Percentiles rank a stretch among this genome's conserved stretches.
Conservation (phyloP, 2,329 filamentous ascomycete species). For the Fusarium albidum region DNA sequence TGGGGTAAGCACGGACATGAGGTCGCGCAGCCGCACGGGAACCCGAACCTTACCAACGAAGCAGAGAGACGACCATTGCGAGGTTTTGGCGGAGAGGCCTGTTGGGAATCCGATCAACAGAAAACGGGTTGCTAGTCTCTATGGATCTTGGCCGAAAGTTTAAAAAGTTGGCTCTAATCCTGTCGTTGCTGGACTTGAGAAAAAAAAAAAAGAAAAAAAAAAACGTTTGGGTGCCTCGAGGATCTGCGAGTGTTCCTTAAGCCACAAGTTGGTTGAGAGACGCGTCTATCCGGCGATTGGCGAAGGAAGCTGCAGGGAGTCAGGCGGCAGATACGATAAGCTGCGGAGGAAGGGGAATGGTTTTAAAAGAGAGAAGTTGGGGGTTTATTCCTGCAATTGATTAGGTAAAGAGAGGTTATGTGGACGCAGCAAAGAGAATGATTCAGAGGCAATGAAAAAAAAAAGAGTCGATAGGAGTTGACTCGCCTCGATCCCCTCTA, state of each 20-base stretch:
- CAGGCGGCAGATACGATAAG: neutral
- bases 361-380: constrained; percentile 11
- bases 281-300: constrained; percentile 24
- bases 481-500: constrained; percentile 7
- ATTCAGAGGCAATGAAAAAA: constrained; percentile 26
- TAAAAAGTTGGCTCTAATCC: constrained; percentile 21
- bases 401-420: neutral
- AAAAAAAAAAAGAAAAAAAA: constrained; percentile 1
- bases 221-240: constrained; percentile 3
- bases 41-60: constrained; percentile 42
- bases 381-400: neutral
- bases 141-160: constrained; percentile 19
- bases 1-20: constrained; percentile 25
- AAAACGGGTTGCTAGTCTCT: constrained; percentile 3
- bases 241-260: constrained; percentile 14
- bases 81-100: neutral
- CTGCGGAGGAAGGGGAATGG: constrained; percentile 8
- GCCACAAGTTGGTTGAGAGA: constrained; percentile 32
- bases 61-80: constrained; percentile 39
- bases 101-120: neutral
- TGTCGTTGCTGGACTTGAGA: constrained; percentile 5
- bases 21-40: too few relatives aligned
- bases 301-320: constrained; percentile 12
- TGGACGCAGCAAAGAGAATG: constrained; percentile 6
- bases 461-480: constrained; percentile 25